Conservation (phyloP, 768 basidiomycete genomes). For the Trametes cingulata region DNA sequence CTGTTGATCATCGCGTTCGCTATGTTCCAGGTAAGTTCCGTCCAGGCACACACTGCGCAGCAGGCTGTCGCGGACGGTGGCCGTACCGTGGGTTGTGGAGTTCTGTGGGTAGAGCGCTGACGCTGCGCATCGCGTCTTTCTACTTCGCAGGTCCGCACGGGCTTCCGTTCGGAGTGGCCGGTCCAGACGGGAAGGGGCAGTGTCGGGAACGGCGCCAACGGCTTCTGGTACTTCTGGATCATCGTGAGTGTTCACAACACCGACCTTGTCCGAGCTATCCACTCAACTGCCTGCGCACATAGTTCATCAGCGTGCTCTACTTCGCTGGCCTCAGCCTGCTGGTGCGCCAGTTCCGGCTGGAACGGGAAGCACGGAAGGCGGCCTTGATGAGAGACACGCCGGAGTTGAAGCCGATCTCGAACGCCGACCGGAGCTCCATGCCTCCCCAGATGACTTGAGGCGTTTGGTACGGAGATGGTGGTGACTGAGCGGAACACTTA, state of each 20-base stretch:
- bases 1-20: conserved; percentile 54
- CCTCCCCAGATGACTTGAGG: conserved; percentile 3
- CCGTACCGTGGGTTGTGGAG: conserved; percentile 22
- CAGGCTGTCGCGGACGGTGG: background rate
- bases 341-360: conserved; percentile 31
- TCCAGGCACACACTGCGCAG: background rate
- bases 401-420: conserved; percentile 11
- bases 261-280: conserved; percentile 12
- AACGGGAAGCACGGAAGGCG: conserved; percentile 15
- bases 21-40: conserved; percentile 39
- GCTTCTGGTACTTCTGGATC: conserved; percentile 41
- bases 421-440: background rate
- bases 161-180: conserved; percentile 37
- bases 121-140: background rate
- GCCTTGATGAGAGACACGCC: conserved; percentile 4
- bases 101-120: background rate
- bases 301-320: conserved; percentile 33
- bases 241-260: conserved; percentile 38
- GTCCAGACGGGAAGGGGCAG: conserved; percentile 30
- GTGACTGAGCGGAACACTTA: too few species aligned
- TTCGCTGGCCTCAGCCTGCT: conserved; percentile 30
- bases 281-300: conserved; percentile 36
- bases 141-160: conserved; percentile 39
- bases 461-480: background rate
- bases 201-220: conserved; percentile 26